Base-by-base conservation (phyloP, 768 basidiomycete genomes). In the Paxillus rubicundulus region DNA sequence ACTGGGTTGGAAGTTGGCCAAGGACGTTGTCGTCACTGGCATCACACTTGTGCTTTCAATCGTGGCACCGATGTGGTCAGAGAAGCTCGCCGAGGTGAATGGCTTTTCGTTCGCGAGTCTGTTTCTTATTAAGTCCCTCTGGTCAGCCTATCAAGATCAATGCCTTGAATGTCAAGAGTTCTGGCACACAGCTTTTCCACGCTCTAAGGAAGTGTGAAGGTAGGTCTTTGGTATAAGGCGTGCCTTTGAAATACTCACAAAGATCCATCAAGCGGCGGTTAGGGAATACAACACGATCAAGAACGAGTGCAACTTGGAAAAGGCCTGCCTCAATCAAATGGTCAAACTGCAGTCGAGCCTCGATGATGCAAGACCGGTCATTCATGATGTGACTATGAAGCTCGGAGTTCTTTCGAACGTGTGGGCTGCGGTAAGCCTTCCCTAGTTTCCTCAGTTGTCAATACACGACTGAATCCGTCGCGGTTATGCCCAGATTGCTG, bases 381-480 rank as follows among this genome's bases (percentile, higher is more conserved):
- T 62, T 40, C 57, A 60, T n/a, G 61, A 63, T 9, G 57, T 62
- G 30, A 59, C 54, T 2, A 39, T 6, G 32, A 62, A 54, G 32
- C 52, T 62, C 4, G 57, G 61, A 2, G 47, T 59, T 2, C 59
- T 62, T 37, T 54, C 54, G 32, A 56, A 30, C 2, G 61, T 62
- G 4, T 62, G 61, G 30, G 36, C 36, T 7, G 36, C 36, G 36
- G 36, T 37, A 16, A 3, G 36, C 12, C 30, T 12, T 32, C 10
- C 30, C 1, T 9, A 12, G 9, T 7, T 32, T 3, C 30, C 12
- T 3, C 7, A 2, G 3, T 9, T 2, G 30, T 9, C 30, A 37
- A 37, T 2, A 17, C 2, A 13, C 9, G 37, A 16, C 37, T n/a
- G n/a, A n/a, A 13, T 17, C 17, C 4, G 5, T 4, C 37, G 37